Evolutionary conservation across 2,329 filamentous ascomycete genomes (phyloP), one percentile per base, ranked within the genome.

Genomic region (Pseudohalonectria lignicola): DNA sequence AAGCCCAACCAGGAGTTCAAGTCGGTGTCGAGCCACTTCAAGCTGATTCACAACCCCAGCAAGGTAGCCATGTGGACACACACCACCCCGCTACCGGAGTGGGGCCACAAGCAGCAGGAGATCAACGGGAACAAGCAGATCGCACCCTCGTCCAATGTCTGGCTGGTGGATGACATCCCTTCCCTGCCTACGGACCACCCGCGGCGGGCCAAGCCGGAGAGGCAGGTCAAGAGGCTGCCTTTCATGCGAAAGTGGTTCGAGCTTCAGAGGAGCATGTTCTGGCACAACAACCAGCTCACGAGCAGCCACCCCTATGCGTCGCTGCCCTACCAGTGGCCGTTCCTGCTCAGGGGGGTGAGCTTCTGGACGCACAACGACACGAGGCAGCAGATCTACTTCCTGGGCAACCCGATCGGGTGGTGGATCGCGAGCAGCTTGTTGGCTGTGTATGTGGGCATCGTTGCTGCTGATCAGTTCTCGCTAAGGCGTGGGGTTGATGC

Each of bases 31-130:
- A 82, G 86, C 44, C 84, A 94, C 63, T 95, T 98, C 75, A 96
- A 95, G 66, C 74, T 98, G 43, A 76, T 98, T 50, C 92, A 98
- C 61, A 78, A 84, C 53, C 87, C 90, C 7, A 93, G 86, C 59
- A 94, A 93, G 60, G 92, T 98, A 36, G 90, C 92, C 47, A 94
- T 98, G 90, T 98, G 92, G 92, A 98, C 92, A 20, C 90, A 96
- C 60, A 83, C 83, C 26, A 92, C 79, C 42, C 86, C 92, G 36
- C 76, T 98, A n/a, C 92, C 92, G 4, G 92, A 98, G 4, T 98
- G 92, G 92, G 92, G 74, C 19, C 90, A 84, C 67, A 92, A 93
- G 60, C 92, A 98, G 61, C 90, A 94, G 53, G 92, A 98, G 59
- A 95, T 98, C 68, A 98, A 98, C 60, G 92, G 92, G 43, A 98